These are phyloP conservation scores for Trichosporon asahii DNA, from an alignment of 1,284 basidiomycete genomes.

Conservation along the genomic window DNA sequence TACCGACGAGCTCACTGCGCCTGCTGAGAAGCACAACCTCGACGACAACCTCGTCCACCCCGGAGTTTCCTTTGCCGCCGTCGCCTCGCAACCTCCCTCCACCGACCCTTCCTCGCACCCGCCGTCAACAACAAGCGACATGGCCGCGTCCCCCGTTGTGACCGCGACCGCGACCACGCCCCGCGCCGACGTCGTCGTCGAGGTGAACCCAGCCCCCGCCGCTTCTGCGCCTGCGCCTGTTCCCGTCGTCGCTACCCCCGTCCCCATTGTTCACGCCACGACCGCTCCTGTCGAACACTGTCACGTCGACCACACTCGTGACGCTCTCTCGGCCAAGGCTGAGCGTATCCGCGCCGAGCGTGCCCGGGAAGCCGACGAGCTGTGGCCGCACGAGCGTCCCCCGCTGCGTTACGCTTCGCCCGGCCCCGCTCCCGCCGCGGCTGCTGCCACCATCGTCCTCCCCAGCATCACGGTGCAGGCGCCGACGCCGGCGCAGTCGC, in stretches of 20 bases:
- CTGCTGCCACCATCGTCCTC: background rate
- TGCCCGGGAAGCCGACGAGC: background rate
- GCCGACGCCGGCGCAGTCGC: background rate
- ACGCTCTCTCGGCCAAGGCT: background rate
- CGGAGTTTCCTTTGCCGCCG: background rate
- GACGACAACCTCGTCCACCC: background rate
- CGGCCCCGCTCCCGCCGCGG: background rate
- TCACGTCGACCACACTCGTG: background rate
- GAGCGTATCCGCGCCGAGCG: constrained; percentile 8
- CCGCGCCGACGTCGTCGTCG: constrained; percentile 1
- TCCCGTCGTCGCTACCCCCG: background rate
- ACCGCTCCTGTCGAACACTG: background rate
- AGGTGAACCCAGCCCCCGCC: background rate
- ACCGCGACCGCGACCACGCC: background rate
- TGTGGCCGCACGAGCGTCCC: constrained; percentile 5
- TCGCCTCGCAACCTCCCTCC: background rate
- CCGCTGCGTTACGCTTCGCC: background rate
- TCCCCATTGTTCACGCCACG: background rate
- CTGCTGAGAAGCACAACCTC: background rate
- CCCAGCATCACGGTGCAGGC: background rate
- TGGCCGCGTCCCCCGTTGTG: background rate
- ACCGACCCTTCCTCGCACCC: background rate
- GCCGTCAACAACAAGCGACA: background rate
- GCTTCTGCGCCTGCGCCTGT: background rate
- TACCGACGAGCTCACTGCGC: background rate